Evolutionary conservation across 306 rosid species (phyloP).

Genomic region (Purshia tridentata): DNA sequence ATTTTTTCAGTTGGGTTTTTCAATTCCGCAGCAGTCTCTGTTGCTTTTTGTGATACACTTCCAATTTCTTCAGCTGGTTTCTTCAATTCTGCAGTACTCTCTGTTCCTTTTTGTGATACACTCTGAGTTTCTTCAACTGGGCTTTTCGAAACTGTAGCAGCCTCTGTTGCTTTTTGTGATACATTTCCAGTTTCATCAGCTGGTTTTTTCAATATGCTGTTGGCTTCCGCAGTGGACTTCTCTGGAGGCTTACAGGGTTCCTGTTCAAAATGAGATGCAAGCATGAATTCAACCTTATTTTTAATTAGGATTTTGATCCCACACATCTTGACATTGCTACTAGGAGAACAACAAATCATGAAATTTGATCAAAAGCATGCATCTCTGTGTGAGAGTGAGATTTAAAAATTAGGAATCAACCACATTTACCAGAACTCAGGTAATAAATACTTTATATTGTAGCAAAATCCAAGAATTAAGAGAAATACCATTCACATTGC

Average conservation of each 20-base stretch:
- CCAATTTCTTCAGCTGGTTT: conserved; percentile 1
- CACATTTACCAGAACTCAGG: neutral
- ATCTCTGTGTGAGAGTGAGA: neutral
- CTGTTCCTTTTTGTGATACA: neutral
- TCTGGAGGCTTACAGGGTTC: conserved; percentile 16
- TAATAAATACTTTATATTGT: neutral
- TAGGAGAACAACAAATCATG: neutral
- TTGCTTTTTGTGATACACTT: neutral
- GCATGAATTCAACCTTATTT: neutral
- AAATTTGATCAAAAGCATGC: neutral
- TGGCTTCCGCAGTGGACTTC: conserved; percentile 22
- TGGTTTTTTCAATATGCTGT: neutral
- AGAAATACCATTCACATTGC: too few species aligned
- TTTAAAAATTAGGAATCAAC: neutral
- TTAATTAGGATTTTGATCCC: neutral
- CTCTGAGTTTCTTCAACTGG: neutral
- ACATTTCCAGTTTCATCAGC: conserved; percentile 8
- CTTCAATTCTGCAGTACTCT: neutral
- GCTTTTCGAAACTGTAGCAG: neutral
- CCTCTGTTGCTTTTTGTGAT: neutral
- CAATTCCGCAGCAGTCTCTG: neutral
- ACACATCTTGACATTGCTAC: neutral
- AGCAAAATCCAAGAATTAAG: neutral
- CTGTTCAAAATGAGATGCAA: conserved; percentile 23
- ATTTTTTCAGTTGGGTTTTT: neutral